These are phyloP conservation scores for Macrolepiota fuliginosa DNA, from an alignment of 768 basidiomycete genomes.

Conservation along the genomic window DNA sequence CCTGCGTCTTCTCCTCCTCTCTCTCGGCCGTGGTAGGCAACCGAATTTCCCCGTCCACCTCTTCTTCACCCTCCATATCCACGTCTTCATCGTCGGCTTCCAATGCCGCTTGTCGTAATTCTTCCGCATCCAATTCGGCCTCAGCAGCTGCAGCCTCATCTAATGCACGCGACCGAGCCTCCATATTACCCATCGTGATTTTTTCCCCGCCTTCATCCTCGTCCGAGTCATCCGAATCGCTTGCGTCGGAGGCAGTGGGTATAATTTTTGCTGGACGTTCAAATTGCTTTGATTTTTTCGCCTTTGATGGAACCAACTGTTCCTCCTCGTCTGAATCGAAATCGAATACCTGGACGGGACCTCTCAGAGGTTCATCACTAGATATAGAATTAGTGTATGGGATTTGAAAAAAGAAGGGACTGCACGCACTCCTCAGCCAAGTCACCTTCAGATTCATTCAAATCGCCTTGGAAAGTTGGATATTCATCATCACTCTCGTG, in stretches of 20 bases:
- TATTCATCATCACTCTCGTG: slow-evolving; percentile 41
- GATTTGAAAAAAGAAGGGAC: not conserved
- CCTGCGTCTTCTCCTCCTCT: slow-evolving; percentile 66
- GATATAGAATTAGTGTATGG: slow-evolving; percentile 7
- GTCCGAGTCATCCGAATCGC: slow-evolving; percentile 38
- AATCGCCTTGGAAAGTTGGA: slow-evolving; percentile 35
- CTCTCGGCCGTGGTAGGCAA: slow-evolving; percentile 72
- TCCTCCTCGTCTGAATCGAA: slow-evolving; percentile 62
- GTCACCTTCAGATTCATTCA: slow-evolving; percentile 49
- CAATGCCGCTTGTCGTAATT: slow-evolving; percentile 54
- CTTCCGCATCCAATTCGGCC: slow-evolving; percentile 66
- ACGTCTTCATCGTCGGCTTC: slow-evolving; percentile 47
- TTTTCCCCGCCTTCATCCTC: slow-evolving; percentile 49
- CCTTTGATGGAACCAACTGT: slow-evolving; percentile 33
- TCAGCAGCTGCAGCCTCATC: slow-evolving; percentile 67
- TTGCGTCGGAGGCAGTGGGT: slow-evolving; percentile 45
- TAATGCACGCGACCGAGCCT: slow-evolving; percentile 72
- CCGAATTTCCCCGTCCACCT: slow-evolving; percentile 50
- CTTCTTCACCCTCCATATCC: slow-evolving; percentile 38
- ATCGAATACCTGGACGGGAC: slow-evolving; percentile 57
- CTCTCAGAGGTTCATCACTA: slow-evolving; percentile 51
- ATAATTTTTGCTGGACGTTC: slow-evolving; percentile 47
- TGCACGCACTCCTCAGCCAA: slow-evolving; percentile 30
- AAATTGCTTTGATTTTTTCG: slow-evolving; percentile 53
- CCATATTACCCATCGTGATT: slow-evolving; percentile 79